Evolutionary conservation across 192 early-diverging fungal species (phyloP).

Genomic region (Backusella australiensis): DNA sequence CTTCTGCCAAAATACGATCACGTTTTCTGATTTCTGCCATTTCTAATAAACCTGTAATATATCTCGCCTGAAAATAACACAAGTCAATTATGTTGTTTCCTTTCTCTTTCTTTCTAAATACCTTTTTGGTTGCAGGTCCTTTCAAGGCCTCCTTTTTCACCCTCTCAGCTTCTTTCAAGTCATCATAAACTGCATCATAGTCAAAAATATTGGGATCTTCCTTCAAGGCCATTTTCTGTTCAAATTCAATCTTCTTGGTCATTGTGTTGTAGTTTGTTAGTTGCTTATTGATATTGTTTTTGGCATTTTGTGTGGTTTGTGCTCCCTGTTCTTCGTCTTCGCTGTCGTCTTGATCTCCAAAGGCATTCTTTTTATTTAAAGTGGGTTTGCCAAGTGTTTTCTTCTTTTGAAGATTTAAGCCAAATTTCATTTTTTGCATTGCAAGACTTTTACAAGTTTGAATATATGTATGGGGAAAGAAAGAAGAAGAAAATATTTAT

Average conservation of each 20-base stretch:
- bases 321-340: slow-evolving; percentile 8
- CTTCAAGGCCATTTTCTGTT: slow-evolving; percentile 60
- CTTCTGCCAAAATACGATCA: slow-evolving; percentile 65
- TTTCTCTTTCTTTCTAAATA: neutral
- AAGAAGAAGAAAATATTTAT: neutral
- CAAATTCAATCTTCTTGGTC: slow-evolving; percentile 40
- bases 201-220: slow-evolving; percentile 74
- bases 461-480: neutral
- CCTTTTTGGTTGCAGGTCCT: slow-evolving; percentile 39
- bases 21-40: slow-evolving; percentile 68
- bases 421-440: slow-evolving; percentile 19
- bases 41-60: slow-evolving; percentile 59
- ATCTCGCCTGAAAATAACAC: slow-evolving; percentile 47
- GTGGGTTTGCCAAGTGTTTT: neutral
- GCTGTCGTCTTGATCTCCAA: slow-evolving; percentile 1
- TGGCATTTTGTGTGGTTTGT: slow-evolving; percentile 9
- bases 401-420: slow-evolving; percentile 18
- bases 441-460: neutral
- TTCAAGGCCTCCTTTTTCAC: slow-evolving; percentile 50
- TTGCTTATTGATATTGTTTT: slow-evolving; percentile 22
- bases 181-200: slow-evolving; percentile 77
- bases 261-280: slow-evolving; percentile 1
- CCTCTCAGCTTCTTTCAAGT: slow-evolving; percentile 59
- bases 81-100: slow-evolving; percentile 7
- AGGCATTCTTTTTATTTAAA: neutral